Conservation (phyloP, 2,329 filamentous ascomycete genomes). For the Colletotrichum orchidophilum region DNA sequence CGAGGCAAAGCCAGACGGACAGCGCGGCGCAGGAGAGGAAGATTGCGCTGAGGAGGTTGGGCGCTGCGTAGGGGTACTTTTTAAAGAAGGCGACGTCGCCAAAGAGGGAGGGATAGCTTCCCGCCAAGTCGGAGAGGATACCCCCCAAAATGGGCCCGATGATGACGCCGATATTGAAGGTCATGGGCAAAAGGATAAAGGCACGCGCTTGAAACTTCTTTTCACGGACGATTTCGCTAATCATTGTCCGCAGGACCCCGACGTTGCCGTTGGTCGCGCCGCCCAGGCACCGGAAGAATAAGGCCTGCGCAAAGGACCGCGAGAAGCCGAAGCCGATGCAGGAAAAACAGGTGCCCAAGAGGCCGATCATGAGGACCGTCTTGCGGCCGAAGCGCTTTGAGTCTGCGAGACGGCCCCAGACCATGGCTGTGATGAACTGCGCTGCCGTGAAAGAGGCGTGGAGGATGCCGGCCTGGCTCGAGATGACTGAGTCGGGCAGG, state of each 20-base stretch:
- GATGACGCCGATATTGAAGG: conserved; percentile 57
- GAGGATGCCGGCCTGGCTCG: conserved; percentile 80
- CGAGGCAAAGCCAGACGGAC: conserved; percentile 59
- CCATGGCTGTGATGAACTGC: conserved; percentile 83
- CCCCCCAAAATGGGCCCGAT: conserved; percentile 67
- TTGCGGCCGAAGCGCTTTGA: conserved; percentile 76
- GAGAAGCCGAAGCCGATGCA: conserved; percentile 79
- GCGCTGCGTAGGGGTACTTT: conserved; percentile 62
- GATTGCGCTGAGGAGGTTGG: conserved; percentile 61
- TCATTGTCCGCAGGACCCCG: conserved; percentile 71
- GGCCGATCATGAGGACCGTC: conserved; percentile 78
- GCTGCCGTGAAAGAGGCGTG: conserved; percentile 83
- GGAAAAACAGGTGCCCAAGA: conserved; percentile 72
- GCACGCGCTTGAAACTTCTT: conserved; percentile 58
- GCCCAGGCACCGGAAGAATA: conserved; percentile 72
- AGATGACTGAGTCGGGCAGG: conserved; percentile 71
- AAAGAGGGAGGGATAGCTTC: conserved; percentile 66
- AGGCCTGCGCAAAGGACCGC: conserved; percentile 69
- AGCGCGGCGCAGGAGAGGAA: conserved; percentile 56
- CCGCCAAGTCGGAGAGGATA: conserved; percentile 72
- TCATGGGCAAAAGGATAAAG: conserved; percentile 57
- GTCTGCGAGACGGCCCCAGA: conserved; percentile 80
- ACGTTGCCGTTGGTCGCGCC: conserved; percentile 64
- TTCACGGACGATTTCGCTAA: conserved; percentile 58
- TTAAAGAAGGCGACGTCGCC: conserved; percentile 56